A percentile compares a stretch with the other conserved stretches of the same genome.
Evolutionary conservation across 208 protist genomes (phyloP).

Genomic region (Strigomonas galati): DNA sequence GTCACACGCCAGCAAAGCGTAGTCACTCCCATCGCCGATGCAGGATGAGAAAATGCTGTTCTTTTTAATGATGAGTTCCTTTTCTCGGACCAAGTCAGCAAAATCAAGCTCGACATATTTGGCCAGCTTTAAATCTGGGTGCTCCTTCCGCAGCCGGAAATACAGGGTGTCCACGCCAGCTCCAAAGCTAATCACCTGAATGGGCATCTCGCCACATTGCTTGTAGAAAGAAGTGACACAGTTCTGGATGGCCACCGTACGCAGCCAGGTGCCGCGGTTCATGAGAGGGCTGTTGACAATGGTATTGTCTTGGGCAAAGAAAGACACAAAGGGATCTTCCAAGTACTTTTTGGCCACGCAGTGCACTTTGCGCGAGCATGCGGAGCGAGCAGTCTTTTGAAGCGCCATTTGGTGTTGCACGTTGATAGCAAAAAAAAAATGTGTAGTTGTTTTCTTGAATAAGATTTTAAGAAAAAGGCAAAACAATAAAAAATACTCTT

Average conservation of each 20-base stretch:
- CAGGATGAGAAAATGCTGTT: neutral
- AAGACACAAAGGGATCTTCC: slow-evolving; percentile 79
- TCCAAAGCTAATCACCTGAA: slow-evolving; percentile 88
- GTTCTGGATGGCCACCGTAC: slow-evolving; percentile 79
- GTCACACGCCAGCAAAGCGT: slow-evolving; percentile 55
- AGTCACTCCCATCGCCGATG: slow-evolving; percentile 24
- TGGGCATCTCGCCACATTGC: slow-evolving; percentile 27
- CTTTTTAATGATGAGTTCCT: slow-evolving; percentile 53
- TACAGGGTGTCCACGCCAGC: slow-evolving; percentile 89
- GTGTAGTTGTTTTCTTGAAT: neutral
- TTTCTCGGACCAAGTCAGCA: slow-evolving; percentile 72
- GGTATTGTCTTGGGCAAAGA: slow-evolving; percentile 77
- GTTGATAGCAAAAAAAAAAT: neutral
- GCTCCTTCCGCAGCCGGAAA: slow-evolving; percentile 72
- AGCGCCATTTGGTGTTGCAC: slow-evolving; percentile 69
- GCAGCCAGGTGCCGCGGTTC: slow-evolving; percentile 90
- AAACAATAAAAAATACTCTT: neutral
- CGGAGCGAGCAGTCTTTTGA: slow-evolving; percentile 81
- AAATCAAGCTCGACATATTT: slow-evolving; percentile 85
- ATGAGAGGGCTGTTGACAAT: slow-evolving; percentile 90
- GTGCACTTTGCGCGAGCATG: slow-evolving; percentile 88
- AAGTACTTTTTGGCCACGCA: slow-evolving; percentile 83
- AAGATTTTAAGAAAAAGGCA: neutral
- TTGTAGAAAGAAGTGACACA: slow-evolving; percentile 58
- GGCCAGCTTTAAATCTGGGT: slow-evolving; percentile 45